Base-by-base conservation (phyloP, 768 basidiomycete species). In the Xerocomus potaroensis region DNA sequence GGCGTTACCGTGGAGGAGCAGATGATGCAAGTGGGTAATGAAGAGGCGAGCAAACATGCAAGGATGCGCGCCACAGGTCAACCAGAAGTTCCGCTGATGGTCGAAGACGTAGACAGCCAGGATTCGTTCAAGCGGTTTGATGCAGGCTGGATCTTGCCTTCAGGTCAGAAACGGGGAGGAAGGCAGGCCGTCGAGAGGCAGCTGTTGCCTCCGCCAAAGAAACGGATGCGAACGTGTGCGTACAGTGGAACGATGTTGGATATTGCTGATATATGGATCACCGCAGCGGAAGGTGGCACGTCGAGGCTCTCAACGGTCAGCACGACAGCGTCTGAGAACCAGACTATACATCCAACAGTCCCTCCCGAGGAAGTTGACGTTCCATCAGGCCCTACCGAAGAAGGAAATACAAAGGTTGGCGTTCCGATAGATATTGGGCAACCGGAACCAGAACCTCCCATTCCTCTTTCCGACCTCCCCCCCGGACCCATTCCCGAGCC, bases 81-180 rank as follows among this genome's bases (percentile, higher is more conserved):
- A 39, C 52, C 71, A 12, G 71, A 72, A 2, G 60, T 73, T 3
- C 77, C 83, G 4, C 73, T 77, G 21, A 68, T 87, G 44, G 83
- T 90, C 3, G 76, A 81, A n/a, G 72, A 81, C 33, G 80, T 94
- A 26, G 86, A 85, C 59, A 75, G 77, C 34, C 76, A 79, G 45
- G 77, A 77, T 34, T 84, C 83, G 16, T 96, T 95, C 72, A 78
- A 72, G 59, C 66, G 84, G 68, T 95, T 95, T 68, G 84, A 96
- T 48, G 72, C 74, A 19, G 92, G 92, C 1, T 94, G 91, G 91
- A 89, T 95, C 8, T 67, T 94, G 12, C 87, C 90, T 19, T 72
- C 80, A 3, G 87, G 85, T 27, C 77, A 81, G 42, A 77, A 80
- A 53, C 75, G 91, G 26, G 77, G 81, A 24, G 80, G 81, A 18